A percentile compares a stretch with the other conserved stretches of the same genome.
Evolutionary conservation across 164 flowering plant genomes (phyloP).

Genomic region (Amborella trichopoda): DNA sequence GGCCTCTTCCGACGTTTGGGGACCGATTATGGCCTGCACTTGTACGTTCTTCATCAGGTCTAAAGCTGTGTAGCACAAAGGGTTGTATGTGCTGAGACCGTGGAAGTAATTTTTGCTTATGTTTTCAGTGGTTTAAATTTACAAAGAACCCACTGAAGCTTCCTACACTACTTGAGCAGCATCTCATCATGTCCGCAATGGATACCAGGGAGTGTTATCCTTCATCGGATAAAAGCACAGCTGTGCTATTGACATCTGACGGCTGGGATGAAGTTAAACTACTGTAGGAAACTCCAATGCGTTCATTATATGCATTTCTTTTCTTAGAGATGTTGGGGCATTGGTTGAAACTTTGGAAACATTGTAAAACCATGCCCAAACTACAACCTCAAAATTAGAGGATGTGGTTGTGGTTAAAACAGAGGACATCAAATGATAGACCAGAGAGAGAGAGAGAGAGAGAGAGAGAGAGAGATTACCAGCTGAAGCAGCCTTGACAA

Average conservation of each 20-base stretch:
- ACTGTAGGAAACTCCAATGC: background rate
- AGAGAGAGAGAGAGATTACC: slow-evolving; percentile 1
- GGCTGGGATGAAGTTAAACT: background rate
- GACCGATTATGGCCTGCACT: slow-evolving; percentile 20
- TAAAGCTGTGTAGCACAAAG: slow-evolving; percentile 11
- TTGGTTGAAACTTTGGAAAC: too few species aligned
- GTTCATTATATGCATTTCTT: background rate
- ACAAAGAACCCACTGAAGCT: background rate
- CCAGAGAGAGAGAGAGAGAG: background rate
- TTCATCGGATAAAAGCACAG: background rate
- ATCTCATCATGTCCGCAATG: background rate
- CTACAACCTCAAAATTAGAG: too few species aligned
- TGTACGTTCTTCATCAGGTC: slow-evolving; percentile 9
- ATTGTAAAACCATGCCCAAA: too few species aligned
- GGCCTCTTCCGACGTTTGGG: slow-evolving; percentile 12
- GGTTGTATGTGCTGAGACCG: too few species aligned
- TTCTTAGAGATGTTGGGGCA: background rate
- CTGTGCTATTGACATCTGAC: too few species aligned
- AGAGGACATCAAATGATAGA: too few species aligned
- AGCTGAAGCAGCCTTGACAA: slow-evolving; percentile 1
- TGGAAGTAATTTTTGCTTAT: too few species aligned
- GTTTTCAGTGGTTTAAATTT: too few species aligned
- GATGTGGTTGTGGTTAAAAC: too few species aligned
- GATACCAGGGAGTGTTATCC: background rate
- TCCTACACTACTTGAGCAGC: background rate